Evolutionary conservation across 257 asterid species (phyloP).

Genomic region (Nemophila menziesii): DNA sequence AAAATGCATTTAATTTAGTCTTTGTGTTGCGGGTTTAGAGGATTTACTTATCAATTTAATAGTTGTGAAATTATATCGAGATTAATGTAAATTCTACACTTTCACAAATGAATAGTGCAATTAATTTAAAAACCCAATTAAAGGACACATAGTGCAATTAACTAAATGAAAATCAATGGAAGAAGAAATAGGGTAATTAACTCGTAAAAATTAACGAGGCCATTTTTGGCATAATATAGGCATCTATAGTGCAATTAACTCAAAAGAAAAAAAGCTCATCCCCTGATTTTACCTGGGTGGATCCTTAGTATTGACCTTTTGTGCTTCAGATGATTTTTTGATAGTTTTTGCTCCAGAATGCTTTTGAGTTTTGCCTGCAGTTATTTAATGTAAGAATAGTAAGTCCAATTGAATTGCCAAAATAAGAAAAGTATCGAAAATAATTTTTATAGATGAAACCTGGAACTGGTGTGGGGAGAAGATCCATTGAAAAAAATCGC

Average conservation of each 20-base stretch:
- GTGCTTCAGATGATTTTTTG: conserved; percentile 22
- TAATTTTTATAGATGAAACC: conserved; percentile 12
- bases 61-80: no score
- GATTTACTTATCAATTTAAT: no score
- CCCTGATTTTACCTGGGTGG: conserved; percentile 25
- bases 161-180: no score
- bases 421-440: background rate
- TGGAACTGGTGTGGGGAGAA: conserved; percentile 50
- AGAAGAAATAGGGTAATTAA: no score
- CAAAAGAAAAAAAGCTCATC: background rate
- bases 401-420: background rate
- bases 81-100: no score
- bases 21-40: no score
- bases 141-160: no score
- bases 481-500: conserved; percentile 30
- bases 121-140: no score
- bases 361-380: conserved; percentile 30
- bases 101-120: no score
- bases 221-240: background rate
- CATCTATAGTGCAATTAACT: background rate
- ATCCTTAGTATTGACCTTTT: conserved; percentile 21
- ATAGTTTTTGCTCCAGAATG: conserved; percentile 19
- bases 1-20: no score
- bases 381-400: background rate
- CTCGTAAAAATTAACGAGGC: no score